Percentiles rank a stretch among this genome's conserved stretches.
Evolutionary conservation across 1,139 yeast species (phyloP).

Genomic region (Pichia sp.): DNA sequence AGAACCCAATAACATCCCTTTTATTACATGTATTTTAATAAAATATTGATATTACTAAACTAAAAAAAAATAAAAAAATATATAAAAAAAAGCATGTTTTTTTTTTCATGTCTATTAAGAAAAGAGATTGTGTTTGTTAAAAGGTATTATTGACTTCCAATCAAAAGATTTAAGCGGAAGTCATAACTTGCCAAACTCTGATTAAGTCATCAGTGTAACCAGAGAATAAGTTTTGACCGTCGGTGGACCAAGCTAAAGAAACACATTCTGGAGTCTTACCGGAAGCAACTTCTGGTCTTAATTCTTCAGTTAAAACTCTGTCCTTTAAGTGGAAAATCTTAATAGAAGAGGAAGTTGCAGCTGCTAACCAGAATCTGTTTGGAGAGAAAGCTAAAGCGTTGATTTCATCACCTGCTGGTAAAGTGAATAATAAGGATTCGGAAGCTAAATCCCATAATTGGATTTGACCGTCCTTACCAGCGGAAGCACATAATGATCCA

Average conservation of each 20-base stretch:
- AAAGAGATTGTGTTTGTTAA: too few relatives aligned
- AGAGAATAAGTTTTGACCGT: slow-evolving; percentile 98
- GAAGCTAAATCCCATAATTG: slow-evolving; percentile 97
- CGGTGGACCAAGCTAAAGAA: slow-evolving; percentile 99
- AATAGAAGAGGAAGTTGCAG: slow-evolving; percentile 97
- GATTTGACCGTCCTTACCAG: slow-evolving; percentile 99
- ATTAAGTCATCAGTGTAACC: slow-evolving; percentile 99
- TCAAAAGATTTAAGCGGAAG: slow-evolving; percentile 35
- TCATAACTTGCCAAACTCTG: slow-evolving; percentile 99
- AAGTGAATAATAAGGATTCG: slow-evolving; percentile 86
- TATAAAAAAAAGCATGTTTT: too few relatives aligned
- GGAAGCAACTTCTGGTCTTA: slow-evolving; percentile 95
- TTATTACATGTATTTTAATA: too few relatives aligned
- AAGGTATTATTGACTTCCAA: too few relatives aligned
- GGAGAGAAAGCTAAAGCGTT: slow-evolving; percentile 99
- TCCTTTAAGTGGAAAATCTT: slow-evolving; percentile 98
- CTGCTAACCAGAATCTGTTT: slow-evolving; percentile 99
- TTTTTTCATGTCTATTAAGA: too few relatives aligned
- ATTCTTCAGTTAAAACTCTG: slow-evolving; percentile 93
- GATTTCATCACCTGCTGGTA: slow-evolving; percentile 94
- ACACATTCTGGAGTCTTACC: slow-evolving; percentile 98
- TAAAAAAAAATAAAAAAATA: too few relatives aligned
- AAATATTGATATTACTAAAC: too few relatives aligned
- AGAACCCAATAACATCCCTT: too few relatives aligned
- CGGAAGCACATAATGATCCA: slow-evolving; percentile 98